Percentiles rank a stretch among this genome's conserved stretches.
Evolutionary conservation across 306 rosid species (phyloP).

Genomic region (Astragalus glycyphyllos): DNA sequence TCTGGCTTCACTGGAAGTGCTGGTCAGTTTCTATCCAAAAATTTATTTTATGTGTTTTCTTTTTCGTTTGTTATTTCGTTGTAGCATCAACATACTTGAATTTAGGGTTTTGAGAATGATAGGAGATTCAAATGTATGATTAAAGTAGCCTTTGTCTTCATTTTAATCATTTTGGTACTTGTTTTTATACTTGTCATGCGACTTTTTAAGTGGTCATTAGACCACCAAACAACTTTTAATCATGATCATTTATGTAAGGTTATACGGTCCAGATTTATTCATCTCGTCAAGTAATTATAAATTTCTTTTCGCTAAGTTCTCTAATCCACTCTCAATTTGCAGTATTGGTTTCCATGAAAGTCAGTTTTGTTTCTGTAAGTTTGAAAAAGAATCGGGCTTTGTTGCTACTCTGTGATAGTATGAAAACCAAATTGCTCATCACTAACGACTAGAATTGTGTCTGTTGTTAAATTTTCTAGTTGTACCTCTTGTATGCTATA

Average conservation of each 20-base stretch:
- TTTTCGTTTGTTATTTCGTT: not conserved
- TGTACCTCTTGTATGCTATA: not conserved
- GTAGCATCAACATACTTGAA: not conserved
- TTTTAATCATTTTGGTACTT: not conserved
- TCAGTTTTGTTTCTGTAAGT: constrained; percentile 1
- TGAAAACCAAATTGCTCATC: no score
- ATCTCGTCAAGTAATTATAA: no score
- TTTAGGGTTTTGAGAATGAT: constrained; percentile 26
- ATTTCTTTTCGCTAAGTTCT: not conserved
- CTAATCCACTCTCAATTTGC: not conserved
- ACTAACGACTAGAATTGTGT: not conserved
- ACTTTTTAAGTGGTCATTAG: no score
- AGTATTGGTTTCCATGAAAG: not conserved
- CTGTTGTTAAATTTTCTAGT: constrained; percentile 24
- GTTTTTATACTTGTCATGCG: no score
- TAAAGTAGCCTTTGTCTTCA: not conserved
- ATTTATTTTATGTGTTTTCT: not conserved
- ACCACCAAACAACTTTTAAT: no score
- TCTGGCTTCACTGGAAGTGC: constrained; percentile 99
- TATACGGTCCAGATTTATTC: no score
- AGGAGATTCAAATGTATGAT: not conserved
- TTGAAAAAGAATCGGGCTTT: not conserved
- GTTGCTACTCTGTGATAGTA: constrained; percentile 2
- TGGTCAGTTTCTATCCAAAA: constrained; percentile 55
- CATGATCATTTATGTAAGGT: no score